A percentile compares a stretch with the other conserved stretches of the same genome.
Evolutionary conservation across 2,329 filamentous ascomycete species (phyloP).

Genomic region (Botrytis squamosa): DNA sequence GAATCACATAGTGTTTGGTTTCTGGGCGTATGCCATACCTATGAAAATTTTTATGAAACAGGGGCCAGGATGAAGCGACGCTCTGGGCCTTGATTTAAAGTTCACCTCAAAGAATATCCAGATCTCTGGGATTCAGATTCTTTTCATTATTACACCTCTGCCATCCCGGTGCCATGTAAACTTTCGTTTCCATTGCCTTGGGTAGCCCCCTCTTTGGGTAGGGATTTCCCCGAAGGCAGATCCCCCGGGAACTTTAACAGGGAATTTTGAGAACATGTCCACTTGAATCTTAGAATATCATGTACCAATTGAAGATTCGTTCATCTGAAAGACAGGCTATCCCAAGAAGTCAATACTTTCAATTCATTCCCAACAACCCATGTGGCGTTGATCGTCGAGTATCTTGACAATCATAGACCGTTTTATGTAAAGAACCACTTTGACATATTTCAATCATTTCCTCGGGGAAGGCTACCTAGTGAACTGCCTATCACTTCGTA

Average conservation of each 20-base stretch:
- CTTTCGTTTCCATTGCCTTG: neutral
- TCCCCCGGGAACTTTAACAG: neutral
- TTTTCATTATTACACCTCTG: neutral
- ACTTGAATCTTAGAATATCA: neutral
- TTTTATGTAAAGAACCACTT: neutral
- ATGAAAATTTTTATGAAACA: conserved; percentile 4
- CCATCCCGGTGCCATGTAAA: neutral
- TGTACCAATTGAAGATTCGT: neutral
- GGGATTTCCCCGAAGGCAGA: neutral
- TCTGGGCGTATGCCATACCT: neutral
- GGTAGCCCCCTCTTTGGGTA: neutral
- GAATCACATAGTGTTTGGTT: neutral
- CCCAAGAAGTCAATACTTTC: neutral
- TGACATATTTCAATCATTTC: neutral
- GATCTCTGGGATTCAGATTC: neutral
- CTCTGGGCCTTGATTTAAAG: neutral
- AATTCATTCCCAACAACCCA: neutral
- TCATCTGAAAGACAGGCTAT: neutral
- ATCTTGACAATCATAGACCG: neutral
- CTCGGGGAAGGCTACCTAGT: neutral
- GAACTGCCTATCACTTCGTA: neutral
- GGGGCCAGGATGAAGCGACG: neutral
- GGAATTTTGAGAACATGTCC: neutral
- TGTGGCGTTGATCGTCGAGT: neutral
- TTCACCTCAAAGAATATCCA: neutral